These are phyloP conservation scores for Alternaria sp. DNA, from an alignment of 2,329 filamentous ascomycete genomes.

Conservation along the genomic window DNA sequence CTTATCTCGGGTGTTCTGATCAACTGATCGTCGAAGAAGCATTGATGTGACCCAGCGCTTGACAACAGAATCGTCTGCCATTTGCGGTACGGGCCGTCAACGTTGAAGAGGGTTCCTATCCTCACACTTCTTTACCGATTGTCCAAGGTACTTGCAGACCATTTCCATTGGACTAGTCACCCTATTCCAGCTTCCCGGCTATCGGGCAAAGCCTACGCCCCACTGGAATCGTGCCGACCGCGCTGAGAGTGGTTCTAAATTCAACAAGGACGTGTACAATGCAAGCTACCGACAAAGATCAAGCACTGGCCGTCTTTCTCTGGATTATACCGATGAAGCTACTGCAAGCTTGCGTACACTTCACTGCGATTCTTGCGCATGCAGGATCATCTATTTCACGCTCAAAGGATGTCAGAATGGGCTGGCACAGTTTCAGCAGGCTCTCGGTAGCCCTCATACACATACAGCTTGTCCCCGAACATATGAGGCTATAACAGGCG, in stretches of 20 bases:
- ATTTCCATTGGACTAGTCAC: neutral
- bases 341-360: neutral
- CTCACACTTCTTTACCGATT: neutral
- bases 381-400: neutral
- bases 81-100: constrained; percentile 38
- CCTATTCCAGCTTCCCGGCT: constrained; percentile 14
- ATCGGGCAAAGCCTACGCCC: constrained; percentile 14
- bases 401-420: neutral
- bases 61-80: constrained; percentile 32
- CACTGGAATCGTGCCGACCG: constrained; percentile 5
- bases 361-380: neutral
- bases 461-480: neutral
- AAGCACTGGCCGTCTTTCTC: neutral
- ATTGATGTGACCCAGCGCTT: constrained; percentile 36
- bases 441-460: neutral
- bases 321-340: neutral
- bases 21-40: constrained; percentile 23
- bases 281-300: neutral
- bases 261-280: neutral
- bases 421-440: neutral
- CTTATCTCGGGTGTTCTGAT: constrained; percentile 33
- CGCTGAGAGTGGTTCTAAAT: neutral
- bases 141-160: neutral
- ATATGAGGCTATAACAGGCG: constrained; percentile 7
- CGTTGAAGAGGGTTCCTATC: constrained; percentile 10